phyloP scores from a whole-genome alignment of 164 flowering plant genomes.

The Brasenia schreberi region DNA sequence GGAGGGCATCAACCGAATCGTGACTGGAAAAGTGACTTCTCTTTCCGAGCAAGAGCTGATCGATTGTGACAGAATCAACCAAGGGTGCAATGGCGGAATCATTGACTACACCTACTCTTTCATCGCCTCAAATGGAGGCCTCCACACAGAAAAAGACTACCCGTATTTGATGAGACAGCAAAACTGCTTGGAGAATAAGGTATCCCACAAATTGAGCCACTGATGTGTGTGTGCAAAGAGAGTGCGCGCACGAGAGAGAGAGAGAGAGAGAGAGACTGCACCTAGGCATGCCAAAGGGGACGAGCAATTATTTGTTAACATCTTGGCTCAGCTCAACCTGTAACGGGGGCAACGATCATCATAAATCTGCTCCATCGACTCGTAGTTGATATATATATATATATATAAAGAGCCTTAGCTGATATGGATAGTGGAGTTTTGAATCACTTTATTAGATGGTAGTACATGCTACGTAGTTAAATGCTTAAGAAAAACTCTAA shows the following conservation, averaged over 20 bases:
- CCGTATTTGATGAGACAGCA: slow-evolving; percentile 68
- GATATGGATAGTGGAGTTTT: too few species aligned
- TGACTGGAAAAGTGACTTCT: slow-evolving; percentile 54
- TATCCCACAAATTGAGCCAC: slow-evolving; percentile 4
- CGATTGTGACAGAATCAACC: slow-evolving; percentile 61
- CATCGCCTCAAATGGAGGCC: slow-evolving; percentile 43
- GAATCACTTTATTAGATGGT: too few species aligned
- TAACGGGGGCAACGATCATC: too few species aligned
- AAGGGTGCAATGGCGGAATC: slow-evolving; percentile 74
- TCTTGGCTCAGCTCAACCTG: too few species aligned
- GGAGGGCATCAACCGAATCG: slow-evolving; percentile 79
- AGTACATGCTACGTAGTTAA: too few species aligned
- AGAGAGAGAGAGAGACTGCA: not conserved
- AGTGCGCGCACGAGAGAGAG: not conserved
- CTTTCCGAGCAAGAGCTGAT: slow-evolving; percentile 81
- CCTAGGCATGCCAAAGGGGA: too few species aligned
- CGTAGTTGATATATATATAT: too few species aligned
- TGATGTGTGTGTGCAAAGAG: too few species aligned
- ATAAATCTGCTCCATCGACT: too few species aligned
- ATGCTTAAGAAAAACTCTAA: too few species aligned
- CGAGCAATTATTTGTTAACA: too few species aligned
- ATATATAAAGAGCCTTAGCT: too few species aligned
- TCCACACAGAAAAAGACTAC: slow-evolving; percentile 55
- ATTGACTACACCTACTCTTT: slow-evolving; percentile 70
- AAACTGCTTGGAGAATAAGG: slow-evolving; percentile 44